Conservation (phyloP, 345 rosid genomes). For the Heritiera fomes region DNA sequence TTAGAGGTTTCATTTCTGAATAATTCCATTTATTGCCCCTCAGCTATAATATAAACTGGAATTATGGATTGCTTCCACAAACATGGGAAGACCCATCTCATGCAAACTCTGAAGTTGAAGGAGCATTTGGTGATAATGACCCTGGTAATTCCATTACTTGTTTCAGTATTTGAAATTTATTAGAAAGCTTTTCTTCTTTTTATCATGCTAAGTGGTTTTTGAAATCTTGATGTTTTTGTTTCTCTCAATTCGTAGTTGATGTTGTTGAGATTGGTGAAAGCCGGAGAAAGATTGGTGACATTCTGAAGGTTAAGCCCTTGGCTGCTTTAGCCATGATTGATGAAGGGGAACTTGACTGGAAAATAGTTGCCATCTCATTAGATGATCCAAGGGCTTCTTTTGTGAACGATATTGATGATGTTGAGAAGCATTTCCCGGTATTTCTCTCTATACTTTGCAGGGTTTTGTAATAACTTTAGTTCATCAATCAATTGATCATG, state of each 20-base stretch:
- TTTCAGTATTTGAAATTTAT: slow-evolving; percentile 1
- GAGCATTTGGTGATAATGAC: slow-evolving; percentile 96
- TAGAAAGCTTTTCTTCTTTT: neutral
- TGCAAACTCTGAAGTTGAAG: slow-evolving; percentile 85
- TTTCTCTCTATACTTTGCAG: slow-evolving; percentile 13
- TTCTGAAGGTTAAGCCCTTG: slow-evolving; percentile 81
- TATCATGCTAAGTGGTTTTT: neutral
- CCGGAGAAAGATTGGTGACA: slow-evolving; percentile 66
- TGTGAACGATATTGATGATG: slow-evolving; percentile 80
- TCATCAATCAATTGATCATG: neutral
- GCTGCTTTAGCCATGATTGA: slow-evolving; percentile 96
- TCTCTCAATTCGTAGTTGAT: slow-evolving; percentile 56
- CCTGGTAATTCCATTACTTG: slow-evolving; percentile 50
- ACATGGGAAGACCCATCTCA: slow-evolving; percentile 98
- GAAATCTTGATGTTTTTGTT: neutral
- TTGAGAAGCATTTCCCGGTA: slow-evolving; percentile 93
- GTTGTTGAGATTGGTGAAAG: slow-evolving; percentile 93
- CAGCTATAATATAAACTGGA: slow-evolving; percentile 95
- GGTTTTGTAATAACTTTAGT: neutral
- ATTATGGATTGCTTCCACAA: slow-evolving; percentile 96
- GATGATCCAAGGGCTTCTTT: slow-evolving; percentile 94
- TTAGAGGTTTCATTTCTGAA: slow-evolving; percentile 15
- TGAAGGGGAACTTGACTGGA: slow-evolving; percentile 99
- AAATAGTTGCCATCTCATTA: slow-evolving; percentile 85
- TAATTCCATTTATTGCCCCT: neutral